A percentile compares a stretch with the other conserved stretches of the same genome.
These are phyloP conservation scores for Chlamydomonas schloesseri DNA, from an alignment of 139 green algal genomes.

Conservation along the genomic window DNA sequence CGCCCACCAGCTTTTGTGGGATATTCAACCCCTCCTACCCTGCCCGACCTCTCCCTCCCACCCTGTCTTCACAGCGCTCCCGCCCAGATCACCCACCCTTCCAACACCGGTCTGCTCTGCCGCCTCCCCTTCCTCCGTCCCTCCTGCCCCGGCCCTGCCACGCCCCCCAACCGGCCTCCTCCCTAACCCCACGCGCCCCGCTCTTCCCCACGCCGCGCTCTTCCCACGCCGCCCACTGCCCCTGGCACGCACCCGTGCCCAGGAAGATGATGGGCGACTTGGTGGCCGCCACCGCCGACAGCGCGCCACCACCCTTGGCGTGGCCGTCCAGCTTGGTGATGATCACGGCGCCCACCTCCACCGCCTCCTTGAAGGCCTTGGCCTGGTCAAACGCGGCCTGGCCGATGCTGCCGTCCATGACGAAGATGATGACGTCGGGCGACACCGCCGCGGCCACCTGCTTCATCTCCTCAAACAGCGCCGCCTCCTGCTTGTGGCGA, in stretches of 20 bases:
- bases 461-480: constrained; percentile 99
- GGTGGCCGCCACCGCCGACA: constrained; percentile 94
- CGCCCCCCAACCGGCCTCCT: too few species aligned
- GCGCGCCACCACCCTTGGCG: constrained; percentile 96
- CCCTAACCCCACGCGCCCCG: too few species aligned
- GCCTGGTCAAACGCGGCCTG: constrained; percentile 98
- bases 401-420: constrained; percentile 98
- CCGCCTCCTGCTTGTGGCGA: constrained; percentile 96
- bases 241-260: constrained; percentile 78
- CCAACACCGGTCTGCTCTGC: too few species aligned
- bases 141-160: too few species aligned
- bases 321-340: constrained; percentile 99
- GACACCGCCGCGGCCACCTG: constrained; percentile 77
- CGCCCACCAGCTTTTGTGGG: too few species aligned
- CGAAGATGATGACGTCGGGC: constrained; percentile 96
- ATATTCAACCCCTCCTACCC: too few species aligned
- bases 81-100: too few species aligned
- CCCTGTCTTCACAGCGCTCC: too few species aligned
- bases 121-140: too few species aligned
- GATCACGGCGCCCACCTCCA: constrained; percentile 96
- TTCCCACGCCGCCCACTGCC: not conserved
- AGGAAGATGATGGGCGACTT: constrained; percentile 97
- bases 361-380: constrained; percentile 95
- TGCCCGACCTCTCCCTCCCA: too few species aligned
- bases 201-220: not conserved